Conservation (phyloP, 495 filamentous ascomycete genomes). For the Amniculicola lignicola region DNA sequence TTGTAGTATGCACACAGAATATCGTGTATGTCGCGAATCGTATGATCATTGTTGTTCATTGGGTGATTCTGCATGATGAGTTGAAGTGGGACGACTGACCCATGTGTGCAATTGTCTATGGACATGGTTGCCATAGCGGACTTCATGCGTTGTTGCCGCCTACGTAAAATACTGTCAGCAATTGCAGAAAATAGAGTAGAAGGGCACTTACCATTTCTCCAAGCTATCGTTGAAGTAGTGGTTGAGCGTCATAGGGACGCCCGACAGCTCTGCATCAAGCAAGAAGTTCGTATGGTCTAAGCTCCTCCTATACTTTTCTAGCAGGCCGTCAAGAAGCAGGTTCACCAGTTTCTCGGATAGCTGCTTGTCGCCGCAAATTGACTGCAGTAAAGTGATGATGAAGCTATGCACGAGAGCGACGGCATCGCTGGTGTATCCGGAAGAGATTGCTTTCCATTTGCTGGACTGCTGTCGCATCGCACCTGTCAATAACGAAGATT, state of each 20-base stretch:
- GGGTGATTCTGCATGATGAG: conserved; percentile 32
- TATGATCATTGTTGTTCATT: conserved; percentile 50
- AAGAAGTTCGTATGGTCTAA: conserved; percentile 48
- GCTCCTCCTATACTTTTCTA: conserved; percentile 45
- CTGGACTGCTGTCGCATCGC: conserved; percentile 53
- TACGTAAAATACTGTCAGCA: conserved; percentile 45
- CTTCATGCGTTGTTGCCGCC: conserved; percentile 32
- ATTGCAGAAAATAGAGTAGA: background rate
- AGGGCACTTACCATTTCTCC: conserved; percentile 40
- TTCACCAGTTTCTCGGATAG: conserved; percentile 44
- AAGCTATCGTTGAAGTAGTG: conserved; percentile 55
- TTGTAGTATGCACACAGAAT: conserved; percentile 60
- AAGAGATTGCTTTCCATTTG: conserved; percentile 52
- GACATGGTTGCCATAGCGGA: background rate
- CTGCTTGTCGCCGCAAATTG: conserved; percentile 43
- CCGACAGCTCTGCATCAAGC: conserved; percentile 49
- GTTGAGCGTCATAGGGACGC: conserved; percentile 50
- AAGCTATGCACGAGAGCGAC: conserved; percentile 50
- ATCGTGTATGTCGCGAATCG: conserved; percentile 55
- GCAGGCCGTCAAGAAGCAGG: conserved; percentile 46
- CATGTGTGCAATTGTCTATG: conserved; percentile 8
- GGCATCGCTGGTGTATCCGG: conserved; percentile 48
- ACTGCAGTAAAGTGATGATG: conserved; percentile 42
- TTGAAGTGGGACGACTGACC: conserved; percentile 31
- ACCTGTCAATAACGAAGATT: conserved; percentile 41